Conservation (phyloP, 345 rosid genomes). For the Boechera stricta region DNA sequence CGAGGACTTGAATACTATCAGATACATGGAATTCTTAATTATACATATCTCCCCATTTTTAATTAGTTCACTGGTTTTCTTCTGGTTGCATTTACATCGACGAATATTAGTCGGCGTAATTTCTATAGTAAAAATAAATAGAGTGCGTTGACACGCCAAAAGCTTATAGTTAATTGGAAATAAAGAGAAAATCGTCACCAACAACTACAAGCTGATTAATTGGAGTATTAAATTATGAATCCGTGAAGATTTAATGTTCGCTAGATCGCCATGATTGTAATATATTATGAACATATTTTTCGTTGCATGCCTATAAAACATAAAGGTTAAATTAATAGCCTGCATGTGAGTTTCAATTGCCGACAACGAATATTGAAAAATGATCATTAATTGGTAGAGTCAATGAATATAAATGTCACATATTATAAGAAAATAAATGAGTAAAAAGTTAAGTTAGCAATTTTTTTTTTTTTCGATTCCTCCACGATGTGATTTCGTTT, state of each 20-base stretch:
- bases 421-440: background rate
- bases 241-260: conserved; percentile 13
- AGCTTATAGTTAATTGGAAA: background rate
- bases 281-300: conserved; percentile 32
- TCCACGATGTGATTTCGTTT: too few relatives aligned
- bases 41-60: background rate
- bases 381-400: conserved; percentile 23
- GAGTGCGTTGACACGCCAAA: conserved; percentile 28
- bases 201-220: conserved; percentile 31
- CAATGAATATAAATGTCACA: conserved; percentile 13
- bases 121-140: background rate
- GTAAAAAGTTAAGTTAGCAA: background rate
- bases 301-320: conserved; percentile 29
- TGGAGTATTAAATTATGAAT: conserved; percentile 16
- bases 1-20: background rate
- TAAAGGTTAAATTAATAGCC: conserved; percentile 21
- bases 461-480: too few relatives aligned
- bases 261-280: conserved; percentile 36
- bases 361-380: conserved; percentile 33
- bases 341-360: conserved; percentile 43
- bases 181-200: conserved; percentile 11
- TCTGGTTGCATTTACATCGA: conserved; percentile 11
- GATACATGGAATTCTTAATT: background rate
- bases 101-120: conserved; percentile 10
- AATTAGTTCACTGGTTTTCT: background rate